Evolutionary conservation across 1,284 basidiomycete genomes (phyloP), one percentile per base, ranked within the genome.

Genomic region (Cutaneotrichosporon cutaneum): DNA sequence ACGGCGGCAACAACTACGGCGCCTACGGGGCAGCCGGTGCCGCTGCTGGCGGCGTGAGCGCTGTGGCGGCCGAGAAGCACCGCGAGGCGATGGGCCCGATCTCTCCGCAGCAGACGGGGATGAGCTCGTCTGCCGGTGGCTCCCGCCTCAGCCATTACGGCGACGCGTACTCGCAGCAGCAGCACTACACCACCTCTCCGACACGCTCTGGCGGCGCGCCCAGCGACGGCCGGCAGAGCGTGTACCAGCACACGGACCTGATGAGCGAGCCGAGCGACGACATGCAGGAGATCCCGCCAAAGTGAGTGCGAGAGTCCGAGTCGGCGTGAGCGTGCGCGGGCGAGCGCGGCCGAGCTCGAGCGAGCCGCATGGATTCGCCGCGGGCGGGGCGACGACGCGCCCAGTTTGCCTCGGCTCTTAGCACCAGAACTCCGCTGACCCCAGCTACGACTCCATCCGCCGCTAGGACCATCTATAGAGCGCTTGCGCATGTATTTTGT

Each of bases 231-330:
- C 10, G 21, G 50, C 54, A 24, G 27, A 44, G 50, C 54, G 35
- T 57, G 33, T 61, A 58, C 59, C 50, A 59, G 57, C 53, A 59
- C 58, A 47, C 61, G 33, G 73, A 76, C 65, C 70, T 71, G 65
- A 61, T 66, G 11, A 66, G 65, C 39, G 59, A 69, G 21, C 35
- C 44, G 14, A 65, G 66, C 22, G 66, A 70, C 44, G 58, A 53
- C 11, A 47, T 68, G 22, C 52, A 65, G 30, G 76, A 77, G 69
- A 75, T 77, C 24, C 76, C 76, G 21, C 76, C 76, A 35, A 71
- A 72, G 73, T 77, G 39, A 56, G 56, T 35, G 33, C 59, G 60
- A 42, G 27, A 16, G 30, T 18, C 30, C 9, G 53, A 8, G 24
- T 11, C 21, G 9, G 21, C 14, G 45, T 24, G 24, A 10, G 26